A percentile compares a stretch with the other conserved stretches of the same genome.
phyloP scores from a whole-genome alignment of 2,329 filamentous ascomycete species.

The Westerdykella ornata region DNA sequence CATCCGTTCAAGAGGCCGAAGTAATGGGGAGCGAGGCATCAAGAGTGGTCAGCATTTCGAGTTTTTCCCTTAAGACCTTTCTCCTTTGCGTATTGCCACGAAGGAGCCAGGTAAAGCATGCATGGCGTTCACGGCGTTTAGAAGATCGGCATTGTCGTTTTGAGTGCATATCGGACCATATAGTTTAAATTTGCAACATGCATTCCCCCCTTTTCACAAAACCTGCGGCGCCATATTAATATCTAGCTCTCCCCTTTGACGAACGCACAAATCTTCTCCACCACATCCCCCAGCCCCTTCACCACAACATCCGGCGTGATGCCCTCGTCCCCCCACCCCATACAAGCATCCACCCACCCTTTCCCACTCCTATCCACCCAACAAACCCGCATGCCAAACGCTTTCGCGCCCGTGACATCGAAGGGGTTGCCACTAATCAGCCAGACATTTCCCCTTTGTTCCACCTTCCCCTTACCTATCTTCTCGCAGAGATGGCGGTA shows the following conservation, averaged over 20 bases:
- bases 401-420: conserved; percentile 59
- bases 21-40: background rate
- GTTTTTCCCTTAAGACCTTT: too few species aligned
- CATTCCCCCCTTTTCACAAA: too few species aligned
- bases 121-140: too few species aligned
- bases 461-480: conserved; percentile 41
- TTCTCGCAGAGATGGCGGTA: conserved; percentile 55
- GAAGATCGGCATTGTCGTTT: too few species aligned
- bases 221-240: too few species aligned
- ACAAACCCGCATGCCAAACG: conserved; percentile 55
- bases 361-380: conserved; percentile 59
- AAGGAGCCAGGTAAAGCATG: too few species aligned
- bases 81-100: too few species aligned
- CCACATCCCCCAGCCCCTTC: conserved; percentile 52
- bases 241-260: too few species aligned
- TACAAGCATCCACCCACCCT: conserved; percentile 57
- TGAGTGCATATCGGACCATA: too few species aligned
- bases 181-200: too few species aligned
- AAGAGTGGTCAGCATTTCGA: too few species aligned
- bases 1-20: conserved; percentile 37
- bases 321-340: conserved; percentile 40
- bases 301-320: conserved; percentile 48
- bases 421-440: conserved; percentile 68
- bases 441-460: conserved; percentile 49
- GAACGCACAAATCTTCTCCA: conserved; percentile 4